Conservation (phyloP, 352 stramenopile species). For the Halophytophthora batemanensis region DNA sequence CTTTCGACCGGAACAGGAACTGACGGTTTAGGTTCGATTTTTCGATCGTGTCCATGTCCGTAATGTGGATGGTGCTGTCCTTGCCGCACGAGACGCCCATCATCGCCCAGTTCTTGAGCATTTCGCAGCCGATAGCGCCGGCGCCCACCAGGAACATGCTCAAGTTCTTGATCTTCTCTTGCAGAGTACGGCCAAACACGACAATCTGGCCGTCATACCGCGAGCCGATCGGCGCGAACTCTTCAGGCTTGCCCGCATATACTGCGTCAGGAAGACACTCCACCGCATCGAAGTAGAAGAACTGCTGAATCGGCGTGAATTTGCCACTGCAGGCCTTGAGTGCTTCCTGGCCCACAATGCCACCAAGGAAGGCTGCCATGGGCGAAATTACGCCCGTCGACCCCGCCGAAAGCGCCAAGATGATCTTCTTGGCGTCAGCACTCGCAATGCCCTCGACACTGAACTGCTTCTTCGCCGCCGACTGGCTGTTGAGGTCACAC, state of each 20-base stretch:
- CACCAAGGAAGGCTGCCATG: conserved; percentile 96
- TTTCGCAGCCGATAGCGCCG: conserved; percentile 99
- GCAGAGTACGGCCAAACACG: conserved; percentile 83
- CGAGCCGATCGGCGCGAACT: conserved; percentile 64
- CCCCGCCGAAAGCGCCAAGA: conserved; percentile 82
- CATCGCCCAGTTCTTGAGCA: conserved; percentile 99
- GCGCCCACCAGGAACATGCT: conserved; percentile 98
- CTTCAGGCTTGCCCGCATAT: conserved; percentile 31
- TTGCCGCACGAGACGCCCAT: conserved; percentile 95
- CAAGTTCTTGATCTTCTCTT: conserved; percentile 82
- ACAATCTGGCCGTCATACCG: conserved; percentile 94
- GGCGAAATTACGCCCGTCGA: conserved; percentile 91
- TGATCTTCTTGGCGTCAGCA: conserved; percentile 68
- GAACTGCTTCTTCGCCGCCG: conserved; percentile 62
- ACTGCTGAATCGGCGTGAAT: conserved; percentile 98
- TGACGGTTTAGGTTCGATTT: conserved; percentile 98
- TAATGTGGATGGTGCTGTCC: conserved; percentile 92
- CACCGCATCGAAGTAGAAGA: conserved; percentile 98
- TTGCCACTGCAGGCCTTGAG: conserved; percentile 99
- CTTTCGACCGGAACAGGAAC: conserved; percentile 97
- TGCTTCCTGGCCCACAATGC: conserved; percentile 97
- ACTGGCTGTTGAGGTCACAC: conserved; percentile 68
- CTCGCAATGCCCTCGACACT: conserved; percentile 58
- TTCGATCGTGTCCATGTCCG: conserved; percentile 99
- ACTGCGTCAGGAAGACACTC: conserved; percentile 93